Evolutionary conservation across 345 rosid genomes (phyloP), one percentile per base, ranked within the genome.

Genomic region (Camelina sativa): DNA sequence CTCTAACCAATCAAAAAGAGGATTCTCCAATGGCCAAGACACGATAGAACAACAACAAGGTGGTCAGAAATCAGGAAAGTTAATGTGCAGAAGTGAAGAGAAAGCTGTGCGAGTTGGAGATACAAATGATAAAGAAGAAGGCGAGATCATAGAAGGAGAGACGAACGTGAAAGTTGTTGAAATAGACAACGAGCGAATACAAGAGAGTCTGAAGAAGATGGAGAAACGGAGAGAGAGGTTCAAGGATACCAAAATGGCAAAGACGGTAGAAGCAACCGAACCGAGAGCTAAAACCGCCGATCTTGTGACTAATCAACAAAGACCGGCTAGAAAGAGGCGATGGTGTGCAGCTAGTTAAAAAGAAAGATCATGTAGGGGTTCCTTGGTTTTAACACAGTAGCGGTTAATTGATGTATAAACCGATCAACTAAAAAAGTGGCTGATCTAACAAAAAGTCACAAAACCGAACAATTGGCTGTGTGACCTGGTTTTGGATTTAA

Each of bases 221-320:
- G 88, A 86, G 77, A 89, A 80, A 78, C 78, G 90, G 53, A 82
- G 86, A 75, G 85, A 84, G 80, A 83, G 92, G 52, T 91, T 91
- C 74, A 84, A 85, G 74, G 82, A 81, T 56, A 63, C 80, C 3
- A 51, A 70, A 10, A 6, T 77, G 22, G 53, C n/a, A 35, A 71
- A 43, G 53, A 77, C 32, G 70, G 79, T 75, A 65, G 60, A 65
- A 5, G 78, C 76, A 35, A 73, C 66, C 51, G 83, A 79, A 51
- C 13, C 30, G 40, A 15, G 15, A 48, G 76, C 60, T 10, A 80
- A 78, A 55, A 60, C 77, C n/a, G 48, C 77, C n/a, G 48, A 46
- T 64, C 84, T 61, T 64, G 84, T 61, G 64, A 43, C 54, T 6
- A 82, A 71, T 72, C 81, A 62, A 62, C 76, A 71, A 17, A 79